Evolutionary conservation across 805 yeast species (phyloP).

Genomic region (Kodamaea kakaduensis): DNA sequence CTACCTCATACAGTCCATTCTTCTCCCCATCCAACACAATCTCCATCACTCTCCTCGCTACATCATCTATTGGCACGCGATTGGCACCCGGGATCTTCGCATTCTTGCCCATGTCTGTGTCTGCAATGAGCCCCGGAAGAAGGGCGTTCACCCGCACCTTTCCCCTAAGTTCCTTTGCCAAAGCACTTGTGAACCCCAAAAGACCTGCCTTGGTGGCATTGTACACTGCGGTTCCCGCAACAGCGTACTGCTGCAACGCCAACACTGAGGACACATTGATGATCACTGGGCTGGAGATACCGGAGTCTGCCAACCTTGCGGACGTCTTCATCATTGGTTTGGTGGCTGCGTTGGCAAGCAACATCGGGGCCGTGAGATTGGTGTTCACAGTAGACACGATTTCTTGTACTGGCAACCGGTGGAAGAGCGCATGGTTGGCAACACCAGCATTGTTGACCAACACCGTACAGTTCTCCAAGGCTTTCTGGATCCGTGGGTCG

Average conservation of each 20-base stretch:
- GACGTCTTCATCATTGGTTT: conserved; percentile 44
- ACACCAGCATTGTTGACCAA: conserved; percentile 67
- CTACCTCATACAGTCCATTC: too few relatives aligned
- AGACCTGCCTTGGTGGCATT: conserved; percentile 71
- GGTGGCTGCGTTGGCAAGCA: conserved; percentile 50
- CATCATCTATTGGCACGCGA: conserved; percentile 23
- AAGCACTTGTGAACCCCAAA: conserved; percentile 52
- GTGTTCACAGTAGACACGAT: conserved; percentile 46
- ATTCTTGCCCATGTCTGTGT: conserved; percentile 60
- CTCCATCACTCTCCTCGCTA: conserved; percentile 23
- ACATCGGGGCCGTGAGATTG: conserved; percentile 60
- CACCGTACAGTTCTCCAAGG: conserved; percentile 37
- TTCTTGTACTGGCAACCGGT: conserved; percentile 36
- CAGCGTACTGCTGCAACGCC: conserved; percentile 31
- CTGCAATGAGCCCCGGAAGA: conserved; percentile 62
- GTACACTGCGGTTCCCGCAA: conserved; percentile 62
- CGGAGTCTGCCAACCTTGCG: conserved; percentile 10
- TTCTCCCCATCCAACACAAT: conserved; percentile 19
- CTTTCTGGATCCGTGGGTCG: conserved; percentile 12
- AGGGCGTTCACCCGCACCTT: conserved; percentile 61
- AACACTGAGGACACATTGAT: conserved; percentile 67
- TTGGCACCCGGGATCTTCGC: conserved; percentile 22
- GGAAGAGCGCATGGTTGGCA: conserved; percentile 52
- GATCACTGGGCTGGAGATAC: conserved; percentile 30
- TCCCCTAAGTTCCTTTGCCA: conserved; percentile 57